A percentile compares a stretch with the other conserved stretches of the same genome.
Evolutionary conservation across 2,329 filamentous ascomycete species (phyloP).

Genomic region (Arthroderma uncinatum): DNA sequence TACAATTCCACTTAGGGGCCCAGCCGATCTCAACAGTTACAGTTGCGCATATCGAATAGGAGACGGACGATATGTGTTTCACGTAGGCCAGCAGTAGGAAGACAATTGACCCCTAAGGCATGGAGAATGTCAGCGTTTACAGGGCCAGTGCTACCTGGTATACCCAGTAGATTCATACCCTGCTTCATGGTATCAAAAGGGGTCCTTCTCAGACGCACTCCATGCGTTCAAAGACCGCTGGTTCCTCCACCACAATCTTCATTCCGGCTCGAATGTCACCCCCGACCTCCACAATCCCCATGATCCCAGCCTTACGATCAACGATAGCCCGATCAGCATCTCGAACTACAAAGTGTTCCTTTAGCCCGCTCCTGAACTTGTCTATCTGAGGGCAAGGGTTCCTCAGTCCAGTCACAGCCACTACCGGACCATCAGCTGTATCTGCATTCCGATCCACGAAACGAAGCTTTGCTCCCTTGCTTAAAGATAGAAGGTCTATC

Average conservation of each 20-base stretch:
- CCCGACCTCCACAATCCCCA: constrained; percentile 18
- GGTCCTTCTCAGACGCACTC: constrained; percentile 12
- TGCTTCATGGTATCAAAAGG: not conserved
- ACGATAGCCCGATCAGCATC: constrained; percentile 14
- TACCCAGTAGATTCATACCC: not conserved
- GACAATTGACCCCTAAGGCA: too few relatives aligned
- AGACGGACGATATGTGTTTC: too few relatives aligned
- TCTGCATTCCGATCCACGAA: constrained; percentile 10
- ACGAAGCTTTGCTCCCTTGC: constrained; percentile 17
- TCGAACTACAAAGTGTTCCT: constrained; percentile 11
- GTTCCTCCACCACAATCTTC: constrained; percentile 17
- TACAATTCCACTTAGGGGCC: too few relatives aligned
- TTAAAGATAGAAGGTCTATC: constrained; percentile 15
- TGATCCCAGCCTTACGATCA: constrained; percentile 17
- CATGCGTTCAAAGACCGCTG: constrained; percentile 11
- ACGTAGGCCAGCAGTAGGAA: too few relatives aligned
- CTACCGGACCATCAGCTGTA: constrained; percentile 8
- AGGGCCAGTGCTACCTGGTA: not conserved
- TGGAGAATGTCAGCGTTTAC: not conserved
- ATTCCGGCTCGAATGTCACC: constrained; percentile 17
- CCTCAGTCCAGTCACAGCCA: constrained; percentile 16
- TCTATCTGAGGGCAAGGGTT: constrained; percentile 19
- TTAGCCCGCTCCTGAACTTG: constrained; percentile 12
- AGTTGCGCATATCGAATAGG: too few relatives aligned
- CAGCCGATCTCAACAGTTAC: too few relatives aligned